A percentile compares a stretch with the other conserved stretches of the same genome.
Evolutionary conservation across 768 basidiomycete species (phyloP).

Genomic region (Termitomyces titanicus): DNA sequence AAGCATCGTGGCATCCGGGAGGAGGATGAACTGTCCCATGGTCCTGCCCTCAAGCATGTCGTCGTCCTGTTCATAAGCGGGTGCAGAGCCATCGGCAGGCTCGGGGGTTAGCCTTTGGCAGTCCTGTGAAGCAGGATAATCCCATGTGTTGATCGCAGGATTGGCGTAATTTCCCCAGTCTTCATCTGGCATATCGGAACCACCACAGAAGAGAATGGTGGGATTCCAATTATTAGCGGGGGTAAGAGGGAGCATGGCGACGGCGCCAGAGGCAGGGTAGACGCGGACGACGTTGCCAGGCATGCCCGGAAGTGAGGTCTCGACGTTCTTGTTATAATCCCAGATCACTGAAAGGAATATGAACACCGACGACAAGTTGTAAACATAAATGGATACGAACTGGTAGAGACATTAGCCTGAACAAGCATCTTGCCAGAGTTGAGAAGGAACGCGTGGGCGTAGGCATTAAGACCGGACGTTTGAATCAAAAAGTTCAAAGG

Average conservation of each 20-base stretch:
- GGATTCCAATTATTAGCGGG: slow-evolving; percentile 85
- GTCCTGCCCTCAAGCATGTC: slow-evolving; percentile 71
- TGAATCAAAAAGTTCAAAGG: slow-evolving; percentile 67
- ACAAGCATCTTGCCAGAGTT: slow-evolving; percentile 76
- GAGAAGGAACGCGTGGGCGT: slow-evolving; percentile 72
- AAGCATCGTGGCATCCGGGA: slow-evolving; percentile 73
- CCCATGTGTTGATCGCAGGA: slow-evolving; percentile 75
- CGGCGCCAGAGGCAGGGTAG: slow-evolving; percentile 87
- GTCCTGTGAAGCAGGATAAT: slow-evolving; percentile 65
- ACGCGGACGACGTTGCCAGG: slow-evolving; percentile 72
- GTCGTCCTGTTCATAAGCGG: slow-evolving; percentile 69
- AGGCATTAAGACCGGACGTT: slow-evolving; percentile 77
- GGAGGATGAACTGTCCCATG: slow-evolving; percentile 90
- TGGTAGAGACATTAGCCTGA: slow-evolving; percentile 78
- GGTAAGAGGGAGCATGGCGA: slow-evolving; percentile 88
- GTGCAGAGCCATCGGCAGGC: slow-evolving; percentile 60
- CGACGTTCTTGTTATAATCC: slow-evolving; percentile 55
- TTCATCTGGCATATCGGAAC: slow-evolving; percentile 70
- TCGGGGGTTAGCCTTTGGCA: slow-evolving; percentile 89
- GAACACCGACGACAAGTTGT: not conserved
- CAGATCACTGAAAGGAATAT: slow-evolving; percentile 30
- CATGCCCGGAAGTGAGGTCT: slow-evolving; percentile 69
- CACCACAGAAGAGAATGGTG: slow-evolving; percentile 89
- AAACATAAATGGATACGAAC: slow-evolving; percentile 36
- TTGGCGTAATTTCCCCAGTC: slow-evolving; percentile 76